Percentiles rank a stretch among this genome's conserved stretches.
These are phyloP conservation scores for Podaxis sp. DNA, from an alignment of 768 basidiomycete species.

Conservation along the genomic window DNA sequence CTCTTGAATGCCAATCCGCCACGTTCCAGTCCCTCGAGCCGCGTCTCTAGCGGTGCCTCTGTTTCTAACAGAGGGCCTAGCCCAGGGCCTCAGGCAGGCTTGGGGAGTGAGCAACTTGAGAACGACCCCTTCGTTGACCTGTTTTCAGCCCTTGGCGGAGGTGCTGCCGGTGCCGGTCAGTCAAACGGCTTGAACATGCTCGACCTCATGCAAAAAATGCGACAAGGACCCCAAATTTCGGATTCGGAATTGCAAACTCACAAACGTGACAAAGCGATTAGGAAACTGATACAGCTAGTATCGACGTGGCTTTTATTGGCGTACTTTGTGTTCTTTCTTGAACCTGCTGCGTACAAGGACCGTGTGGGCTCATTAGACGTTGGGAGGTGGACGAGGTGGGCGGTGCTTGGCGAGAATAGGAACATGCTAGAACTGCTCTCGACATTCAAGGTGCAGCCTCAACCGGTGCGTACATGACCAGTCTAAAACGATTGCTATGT, in stretches of 20 bases:
- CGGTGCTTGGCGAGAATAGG: constrained; percentile 42
- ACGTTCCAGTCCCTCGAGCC: constrained; percentile 21
- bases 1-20: constrained; percentile 39
- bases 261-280: constrained; percentile 30
- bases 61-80: constrained; percentile 40
- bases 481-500: background rate
- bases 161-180: constrained; percentile 14
- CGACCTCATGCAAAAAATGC: constrained; percentile 22
- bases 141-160: constrained; percentile 8
- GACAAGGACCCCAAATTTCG: constrained; percentile 6
- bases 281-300: constrained; percentile 66
- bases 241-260: background rate
- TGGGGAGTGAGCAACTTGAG: background rate
- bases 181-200: constrained; percentile 16
- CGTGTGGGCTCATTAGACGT: constrained; percentile 31
- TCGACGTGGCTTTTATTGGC: constrained; percentile 63
- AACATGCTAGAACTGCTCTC: constrained; percentile 28
- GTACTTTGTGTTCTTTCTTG: constrained; percentile 66
- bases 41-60: constrained; percentile 18
- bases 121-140: constrained; percentile 2
- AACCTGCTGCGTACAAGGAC: constrained; percentile 50
- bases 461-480: constrained; percentile 43
- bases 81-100: constrained; percentile 38
- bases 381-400: constrained; percentile 60
- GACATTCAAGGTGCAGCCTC: constrained; percentile 44